Base-by-base conservation (phyloP, 2,329 filamentous ascomycete genomes). In the Ophiostoma sp. region DNA sequence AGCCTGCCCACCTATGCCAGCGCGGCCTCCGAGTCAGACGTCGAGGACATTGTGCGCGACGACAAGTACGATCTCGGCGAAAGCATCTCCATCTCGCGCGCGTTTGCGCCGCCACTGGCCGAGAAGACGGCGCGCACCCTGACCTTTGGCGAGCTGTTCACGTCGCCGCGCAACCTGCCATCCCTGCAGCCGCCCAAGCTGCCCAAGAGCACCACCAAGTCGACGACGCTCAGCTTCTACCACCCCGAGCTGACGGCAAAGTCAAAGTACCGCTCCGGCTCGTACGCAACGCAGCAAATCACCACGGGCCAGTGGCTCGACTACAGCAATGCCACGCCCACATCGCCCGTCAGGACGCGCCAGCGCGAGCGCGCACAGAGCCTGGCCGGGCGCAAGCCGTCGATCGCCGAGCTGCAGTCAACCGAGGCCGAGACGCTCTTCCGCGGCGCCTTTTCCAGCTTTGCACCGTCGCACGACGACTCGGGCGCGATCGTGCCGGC, bases 381-480 rank as follows among this genome's bases (percentile, higher is more conserved):
- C 75, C 82, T 86, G 76, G 88, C 80, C 57, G 89, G 84, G 74
- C 85, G 81, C 77, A 86, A 88, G 78, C 85, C 84, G 5, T 84
- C 85, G 1, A 78, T 81, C 5, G 79, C 80, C 0, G 87, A 89
- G 73, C 76, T 86, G 0, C 84, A 90, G 76, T 82, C 86, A 74
- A 85, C 86, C 3, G 90, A 90, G 76, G 87, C 93, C 79, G 91
- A 94, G 74, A 85, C 89, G 0, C 80, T 94, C 11, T 94, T 94
- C 76, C 85, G 90, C 39, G 87, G 89, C 69, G 91, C 89, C 1
- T 94, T 93, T 77, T 93, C 90, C 0, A 91, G 89, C 76, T 94
- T 94, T 77, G 91, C 91, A 6, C 91, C 91, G 0, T 88, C 86
- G 68, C 89, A 87, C 74, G 91, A 94, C 77, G 89, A 94, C 76